Evolutionary conservation across 495 filamentous ascomycete species (phyloP).

Genomic region (Trichoderma erinaceum): DNA sequence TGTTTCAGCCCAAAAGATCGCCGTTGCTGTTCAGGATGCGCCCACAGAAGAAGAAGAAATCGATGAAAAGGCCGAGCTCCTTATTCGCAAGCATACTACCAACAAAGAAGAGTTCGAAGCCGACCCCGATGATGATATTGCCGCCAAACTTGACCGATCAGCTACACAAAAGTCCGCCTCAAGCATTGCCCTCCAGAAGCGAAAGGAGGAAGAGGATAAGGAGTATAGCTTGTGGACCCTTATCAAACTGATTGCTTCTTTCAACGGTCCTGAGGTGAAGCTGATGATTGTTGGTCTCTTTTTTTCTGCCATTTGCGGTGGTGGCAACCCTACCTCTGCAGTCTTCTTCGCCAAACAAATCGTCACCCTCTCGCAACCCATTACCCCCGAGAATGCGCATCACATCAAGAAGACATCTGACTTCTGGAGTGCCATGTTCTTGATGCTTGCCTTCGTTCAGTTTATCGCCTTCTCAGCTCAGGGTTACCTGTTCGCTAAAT

Average conservation of each 20-base stretch:
- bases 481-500: conserved; percentile 59
- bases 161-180: conserved; percentile 56
- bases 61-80: conserved; percentile 51
- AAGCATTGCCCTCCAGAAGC: conserved; percentile 60
- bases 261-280: conserved; percentile 70
- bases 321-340: conserved; percentile 78
- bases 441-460: conserved; percentile 80
- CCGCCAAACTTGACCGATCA: conserved; percentile 48
- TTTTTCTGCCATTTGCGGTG: conserved; percentile 74
- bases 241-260: conserved; percentile 73
- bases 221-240: conserved; percentile 73
- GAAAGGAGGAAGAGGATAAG: conserved; percentile 53
- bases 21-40: background rate
- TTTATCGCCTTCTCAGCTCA: conserved; percentile 55
- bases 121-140: conserved; percentile 51
- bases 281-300: conserved; percentile 72
- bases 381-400: conserved; percentile 29
- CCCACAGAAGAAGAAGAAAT: conserved; percentile 17
- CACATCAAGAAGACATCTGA: conserved; percentile 59
- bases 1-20: conserved; percentile 73
- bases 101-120: conserved; percentile 62
- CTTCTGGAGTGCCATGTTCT: conserved; percentile 92
- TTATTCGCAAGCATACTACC: conserved; percentile 59
- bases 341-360: conserved; percentile 91
- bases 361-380: conserved; percentile 36